phyloP scores from a whole-genome alignment of 352 stramenopile genomes.

The Blastocystis sp. region DNA sequence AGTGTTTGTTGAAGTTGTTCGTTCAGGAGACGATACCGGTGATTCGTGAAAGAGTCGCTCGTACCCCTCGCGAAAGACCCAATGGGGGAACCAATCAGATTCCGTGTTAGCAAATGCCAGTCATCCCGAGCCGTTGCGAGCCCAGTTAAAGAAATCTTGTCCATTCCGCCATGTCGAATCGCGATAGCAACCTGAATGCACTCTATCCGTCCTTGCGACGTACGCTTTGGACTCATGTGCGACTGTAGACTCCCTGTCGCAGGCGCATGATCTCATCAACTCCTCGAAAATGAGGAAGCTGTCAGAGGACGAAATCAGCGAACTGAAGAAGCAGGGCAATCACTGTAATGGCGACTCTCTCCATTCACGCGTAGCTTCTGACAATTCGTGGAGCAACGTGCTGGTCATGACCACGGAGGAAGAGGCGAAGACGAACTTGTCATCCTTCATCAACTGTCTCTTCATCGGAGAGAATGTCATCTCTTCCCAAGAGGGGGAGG shows the following conservation, averaged over 20 bases:
- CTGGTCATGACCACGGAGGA: not conserved
- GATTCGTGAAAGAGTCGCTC: too few species aligned
- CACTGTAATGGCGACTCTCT: not conserved
- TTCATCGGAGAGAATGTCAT: conserved; percentile 40
- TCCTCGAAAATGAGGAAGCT: conserved; percentile 12
- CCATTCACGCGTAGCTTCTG: not conserved
- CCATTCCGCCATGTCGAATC: not conserved
- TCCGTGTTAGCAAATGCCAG: not conserved
- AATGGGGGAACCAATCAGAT: not conserved
- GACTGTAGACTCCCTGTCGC: not conserved
- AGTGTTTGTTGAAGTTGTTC: not conserved
- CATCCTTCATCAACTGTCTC: conserved; percentile 14
- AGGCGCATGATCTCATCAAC: not conserved
- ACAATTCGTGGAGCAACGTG: conserved; percentile 27
- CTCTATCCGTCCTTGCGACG: not conserved
- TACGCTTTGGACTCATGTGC: not conserved
- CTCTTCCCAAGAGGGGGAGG: conserved; percentile 8
- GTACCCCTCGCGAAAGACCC: too few species aligned
- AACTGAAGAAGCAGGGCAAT: conserved; percentile 15
- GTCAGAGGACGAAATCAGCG: conserved; percentile 1
- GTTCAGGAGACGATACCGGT: too few species aligned
- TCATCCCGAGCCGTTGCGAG: not conserved
- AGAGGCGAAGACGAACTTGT: not conserved
- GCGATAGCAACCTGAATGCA: not conserved
- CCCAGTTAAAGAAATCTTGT: too few species aligned